A percentile compares a stretch with the other conserved stretches of the same genome.
These are phyloP conservation scores for Curvularia eragrostidis DNA, from an alignment of 2,329 filamentous ascomycete species.

Conservation along the genomic window DNA sequence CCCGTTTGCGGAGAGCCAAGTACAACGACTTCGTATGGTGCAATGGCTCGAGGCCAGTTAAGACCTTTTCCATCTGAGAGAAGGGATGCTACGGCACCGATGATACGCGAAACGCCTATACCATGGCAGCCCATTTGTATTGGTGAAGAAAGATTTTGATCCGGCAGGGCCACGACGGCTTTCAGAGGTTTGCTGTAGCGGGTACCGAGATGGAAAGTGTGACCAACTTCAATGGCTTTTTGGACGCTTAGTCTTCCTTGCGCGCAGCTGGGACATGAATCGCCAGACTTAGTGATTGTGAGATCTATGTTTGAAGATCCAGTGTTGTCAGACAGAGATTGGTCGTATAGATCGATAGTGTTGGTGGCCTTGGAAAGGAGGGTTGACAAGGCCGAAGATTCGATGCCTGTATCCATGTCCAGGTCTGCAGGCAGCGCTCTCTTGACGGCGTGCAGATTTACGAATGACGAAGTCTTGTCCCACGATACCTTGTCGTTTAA, in stretches of 20 bases:
- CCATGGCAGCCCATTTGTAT: constrained; percentile 97
- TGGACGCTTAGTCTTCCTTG: constrained; percentile 68
- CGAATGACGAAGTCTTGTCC: constrained; percentile 46
- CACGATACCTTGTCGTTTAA: constrained; percentile 14
- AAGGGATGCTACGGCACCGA: constrained; percentile 83
- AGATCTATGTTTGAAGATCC: constrained; percentile 57
- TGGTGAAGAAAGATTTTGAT: constrained; percentile 53
- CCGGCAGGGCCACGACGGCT: constrained; percentile 64
- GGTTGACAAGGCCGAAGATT: constrained; percentile 43
- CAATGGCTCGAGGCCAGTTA: constrained; percentile 86
- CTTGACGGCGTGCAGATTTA: constrained; percentile 71
- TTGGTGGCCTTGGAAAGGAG: constrained; percentile 30
- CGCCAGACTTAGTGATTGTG: constrained; percentile 69
- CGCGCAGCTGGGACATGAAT: constrained; percentile 74
- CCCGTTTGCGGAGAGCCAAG: constrained; percentile 59
- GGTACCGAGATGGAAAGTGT: constrained; percentile 93
- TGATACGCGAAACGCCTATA: constrained; percentile 88
- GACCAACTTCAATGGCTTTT: constrained; percentile 85
- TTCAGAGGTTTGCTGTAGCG: constrained; percentile 80
- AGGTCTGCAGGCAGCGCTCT: constrained; percentile 58
- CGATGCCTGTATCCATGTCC: constrained; percentile 74
- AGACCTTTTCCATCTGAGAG: constrained; percentile 72
- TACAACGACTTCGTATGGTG: constrained; percentile 80
- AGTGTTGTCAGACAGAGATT: constrained; percentile 12
- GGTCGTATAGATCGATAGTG: constrained; percentile 31